These are phyloP conservation scores for Physaria fendleri DNA, from an alignment of 345 rosid genomes.

Conservation along the genomic window DNA sequence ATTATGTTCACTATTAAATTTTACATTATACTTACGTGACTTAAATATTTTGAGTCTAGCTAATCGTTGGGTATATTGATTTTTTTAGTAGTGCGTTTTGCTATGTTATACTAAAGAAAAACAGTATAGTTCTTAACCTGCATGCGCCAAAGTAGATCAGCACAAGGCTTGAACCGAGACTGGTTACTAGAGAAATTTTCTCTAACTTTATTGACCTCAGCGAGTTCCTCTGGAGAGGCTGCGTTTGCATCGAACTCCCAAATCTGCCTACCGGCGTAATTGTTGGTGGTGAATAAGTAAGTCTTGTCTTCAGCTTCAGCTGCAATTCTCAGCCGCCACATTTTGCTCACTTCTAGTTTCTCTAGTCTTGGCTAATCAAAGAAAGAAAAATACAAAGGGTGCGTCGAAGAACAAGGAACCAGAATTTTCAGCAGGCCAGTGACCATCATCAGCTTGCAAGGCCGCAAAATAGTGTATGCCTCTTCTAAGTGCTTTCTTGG, in stretches of 20 bases:
- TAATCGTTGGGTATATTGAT: too few relatives aligned
- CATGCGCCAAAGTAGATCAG: slow-evolving; percentile 7
- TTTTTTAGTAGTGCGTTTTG: neutral
- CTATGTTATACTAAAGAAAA: too few relatives aligned
- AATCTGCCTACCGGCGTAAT: slow-evolving; percentile 22
- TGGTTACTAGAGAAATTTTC: neutral
- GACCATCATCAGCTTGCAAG: slow-evolving; percentile 16
- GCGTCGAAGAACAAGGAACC: slow-evolving; percentile 42
- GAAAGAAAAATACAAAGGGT: too few relatives aligned
- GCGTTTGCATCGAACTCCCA: slow-evolving; percentile 32
- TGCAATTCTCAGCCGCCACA: slow-evolving; percentile 36
- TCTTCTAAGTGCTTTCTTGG: slow-evolving; percentile 1
- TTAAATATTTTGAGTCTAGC: too few relatives aligned
- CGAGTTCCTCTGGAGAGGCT: slow-evolving; percentile 26
- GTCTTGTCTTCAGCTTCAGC: slow-evolving; percentile 23
- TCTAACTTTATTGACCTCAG: slow-evolving; percentile 14
- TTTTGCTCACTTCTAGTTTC: too few relatives aligned
- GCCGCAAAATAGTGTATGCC: slow-evolving; percentile 6
- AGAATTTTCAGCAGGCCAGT: slow-evolving; percentile 24
- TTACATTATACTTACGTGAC: too few relatives aligned
- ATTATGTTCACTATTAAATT: too few relatives aligned
- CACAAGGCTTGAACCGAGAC: neutral
- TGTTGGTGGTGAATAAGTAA: slow-evolving; percentile 29
- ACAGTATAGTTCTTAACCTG: neutral
- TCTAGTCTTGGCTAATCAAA: too few relatives aligned